These are phyloP conservation scores for Protea cynaroides DNA, from an alignment of 164 flowering plant genomes.

Conservation along the genomic window DNA sequence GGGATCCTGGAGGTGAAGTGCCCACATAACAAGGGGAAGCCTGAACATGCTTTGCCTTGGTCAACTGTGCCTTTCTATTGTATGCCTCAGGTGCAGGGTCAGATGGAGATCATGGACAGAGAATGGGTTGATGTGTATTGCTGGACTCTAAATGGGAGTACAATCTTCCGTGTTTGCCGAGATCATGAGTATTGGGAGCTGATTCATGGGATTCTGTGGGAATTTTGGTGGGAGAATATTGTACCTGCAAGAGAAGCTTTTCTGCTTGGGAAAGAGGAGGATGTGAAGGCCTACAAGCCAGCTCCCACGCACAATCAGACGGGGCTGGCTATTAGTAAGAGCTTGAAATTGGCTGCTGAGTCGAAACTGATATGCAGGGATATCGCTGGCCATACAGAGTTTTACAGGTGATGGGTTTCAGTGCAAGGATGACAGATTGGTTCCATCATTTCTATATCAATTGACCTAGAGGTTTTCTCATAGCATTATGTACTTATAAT, in stretches of 20 bases:
- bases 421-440: not conserved
- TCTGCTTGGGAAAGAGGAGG: conserved; percentile 37
- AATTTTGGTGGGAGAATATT: conserved; percentile 97
- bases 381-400: conserved; percentile 73
- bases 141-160: conserved; percentile 91
- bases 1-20: conserved; percentile 98
- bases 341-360: conserved; percentile 65
- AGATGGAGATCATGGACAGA: conserved; percentile 87
- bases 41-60: conserved; percentile 84
- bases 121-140: conserved; percentile 96
- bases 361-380: conserved; percentile 71
- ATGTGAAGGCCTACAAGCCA: conserved; percentile 46
- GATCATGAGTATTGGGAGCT: conserved; percentile 70
- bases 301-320: conserved; percentile 60
- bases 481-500: too few species aligned
- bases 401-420: conserved; percentile 25
- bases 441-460: not conserved
- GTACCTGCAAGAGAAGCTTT: conserved; percentile 83
- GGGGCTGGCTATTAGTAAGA: conserved; percentile 51
- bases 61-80: conserved; percentile 73
- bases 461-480: too few species aligned
- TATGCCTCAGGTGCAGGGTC: conserved; percentile 99
- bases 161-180: conserved; percentile 68
- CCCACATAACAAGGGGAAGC: conserved; percentile 91
- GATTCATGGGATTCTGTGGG: conserved; percentile 64